phyloP scores from a whole-genome alignment of 2,329 filamentous ascomycete genomes.

The Colletotrichum sp. region DNA sequence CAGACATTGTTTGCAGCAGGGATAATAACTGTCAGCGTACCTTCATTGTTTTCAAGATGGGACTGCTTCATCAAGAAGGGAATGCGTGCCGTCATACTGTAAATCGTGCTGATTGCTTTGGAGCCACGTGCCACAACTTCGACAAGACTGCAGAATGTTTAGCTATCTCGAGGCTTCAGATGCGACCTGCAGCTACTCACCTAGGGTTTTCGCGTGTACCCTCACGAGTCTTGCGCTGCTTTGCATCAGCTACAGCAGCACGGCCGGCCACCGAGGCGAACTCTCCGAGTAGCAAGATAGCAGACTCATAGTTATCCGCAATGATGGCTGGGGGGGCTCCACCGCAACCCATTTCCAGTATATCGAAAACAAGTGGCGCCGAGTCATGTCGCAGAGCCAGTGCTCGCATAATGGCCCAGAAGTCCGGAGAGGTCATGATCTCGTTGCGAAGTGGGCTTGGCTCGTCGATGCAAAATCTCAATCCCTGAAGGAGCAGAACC shows the following conservation, averaged over 20 bases:
- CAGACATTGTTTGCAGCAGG: constrained; percentile 19
- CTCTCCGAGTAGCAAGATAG: constrained; percentile 82
- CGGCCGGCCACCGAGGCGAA: constrained; percentile 86
- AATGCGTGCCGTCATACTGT: constrained; percentile 80
- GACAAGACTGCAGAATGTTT: constrained; percentile 31
- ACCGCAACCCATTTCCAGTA: constrained; percentile 79
- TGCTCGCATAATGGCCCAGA: constrained; percentile 88
- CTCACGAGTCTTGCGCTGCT: constrained; percentile 34
- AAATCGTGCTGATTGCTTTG: constrained; percentile 82
- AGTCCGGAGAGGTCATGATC: constrained; percentile 95
- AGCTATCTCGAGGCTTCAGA: constrained; percentile 42
- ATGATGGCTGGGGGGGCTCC: constrained; percentile 83
- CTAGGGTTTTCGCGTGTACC: constrained; percentile 60
- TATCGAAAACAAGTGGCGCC: constrained; percentile 80
- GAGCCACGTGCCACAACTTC: constrained; percentile 78
- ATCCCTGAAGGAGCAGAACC: constrained; percentile 76
- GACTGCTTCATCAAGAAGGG: constrained; percentile 90
- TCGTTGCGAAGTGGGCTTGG: constrained; percentile 83
- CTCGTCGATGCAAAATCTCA: constrained; percentile 80
- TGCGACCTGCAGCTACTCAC: constrained; percentile 41
- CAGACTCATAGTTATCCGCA: constrained; percentile 93
- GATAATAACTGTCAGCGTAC: constrained; percentile 41
- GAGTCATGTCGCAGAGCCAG: constrained; percentile 74
- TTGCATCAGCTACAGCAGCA: constrained; percentile 66
- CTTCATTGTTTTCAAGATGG: constrained; percentile 86